A percentile compares a stretch with the other conserved stretches of the same genome.
phyloP scores from a whole-genome alignment of 2,329 filamentous ascomycete genomes.

The Neurospora crassa region DNA sequence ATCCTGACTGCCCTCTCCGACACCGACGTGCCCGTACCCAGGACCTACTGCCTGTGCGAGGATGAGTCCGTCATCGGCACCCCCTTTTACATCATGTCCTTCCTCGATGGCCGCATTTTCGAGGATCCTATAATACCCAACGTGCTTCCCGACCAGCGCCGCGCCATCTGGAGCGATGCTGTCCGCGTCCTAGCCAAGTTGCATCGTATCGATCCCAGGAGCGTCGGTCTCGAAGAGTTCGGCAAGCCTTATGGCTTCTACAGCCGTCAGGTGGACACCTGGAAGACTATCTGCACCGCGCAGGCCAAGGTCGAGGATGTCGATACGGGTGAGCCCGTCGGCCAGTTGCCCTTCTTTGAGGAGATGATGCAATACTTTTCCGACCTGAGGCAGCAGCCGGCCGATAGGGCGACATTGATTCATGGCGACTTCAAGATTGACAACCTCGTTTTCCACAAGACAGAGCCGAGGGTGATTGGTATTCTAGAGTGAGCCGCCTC shows the following conservation, averaged over 20 bases:
- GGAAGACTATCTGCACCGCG: conserved; percentile 64
- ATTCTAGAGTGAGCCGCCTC: conserved; percentile 63
- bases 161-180: conserved; percentile 77
- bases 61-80: conserved; percentile 74
- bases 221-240: conserved; percentile 61
- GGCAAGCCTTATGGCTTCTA: conserved; percentile 74
- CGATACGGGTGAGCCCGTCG: conserved; percentile 68
- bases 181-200: conserved; percentile 76
- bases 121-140: conserved; percentile 77
- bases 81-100: conserved; percentile 96
- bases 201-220: conserved; percentile 60
- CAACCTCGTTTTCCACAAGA: conserved; percentile 83
- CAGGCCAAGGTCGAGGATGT: conserved; percentile 69
- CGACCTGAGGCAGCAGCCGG: conserved; percentile 58
- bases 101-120: conserved; percentile 86
- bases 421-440: conserved; percentile 98
- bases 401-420: conserved; percentile 69
- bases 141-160: conserved; percentile 58
- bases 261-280: conserved; percentile 74
- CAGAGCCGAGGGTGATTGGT: conserved; percentile 78
- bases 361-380: conserved; percentile 73
- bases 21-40: conserved; percentile 80
- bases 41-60: conserved; percentile 75
- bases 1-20: conserved; percentile 67
- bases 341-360: conserved; percentile 72